A percentile compares a stretch with the other conserved stretches of the same genome.
These are phyloP conservation scores for Metarhizium album DNA, from an alignment of 2,329 filamentous ascomycete genomes.

Conservation along the genomic window DNA sequence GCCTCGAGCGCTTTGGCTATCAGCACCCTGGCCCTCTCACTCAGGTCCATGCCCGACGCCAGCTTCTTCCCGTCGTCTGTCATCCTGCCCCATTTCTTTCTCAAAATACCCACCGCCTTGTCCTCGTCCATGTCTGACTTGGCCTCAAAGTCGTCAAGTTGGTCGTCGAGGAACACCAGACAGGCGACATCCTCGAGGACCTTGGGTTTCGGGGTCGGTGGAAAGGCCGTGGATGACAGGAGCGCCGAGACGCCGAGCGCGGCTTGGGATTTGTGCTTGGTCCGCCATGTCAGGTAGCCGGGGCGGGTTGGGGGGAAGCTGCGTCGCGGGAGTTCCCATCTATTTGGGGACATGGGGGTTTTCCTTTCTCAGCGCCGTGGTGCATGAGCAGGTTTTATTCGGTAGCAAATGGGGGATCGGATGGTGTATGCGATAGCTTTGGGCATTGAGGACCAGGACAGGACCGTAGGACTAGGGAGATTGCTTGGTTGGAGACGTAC, in stretches of 20 bases:
- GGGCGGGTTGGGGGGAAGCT: conserved; percentile 63
- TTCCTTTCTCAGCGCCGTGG: too few species aligned
- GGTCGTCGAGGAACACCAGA: conserved; percentile 77
- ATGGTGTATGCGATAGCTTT: too few species aligned
- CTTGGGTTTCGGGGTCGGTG: conserved; percentile 51
- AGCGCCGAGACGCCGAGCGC: conserved; percentile 45
- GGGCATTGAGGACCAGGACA: too few species aligned
- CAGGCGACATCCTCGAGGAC: conserved; percentile 78
- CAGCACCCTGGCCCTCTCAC: conserved; percentile 48
- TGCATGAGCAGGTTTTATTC: too few species aligned
- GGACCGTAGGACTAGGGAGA: not conserved
- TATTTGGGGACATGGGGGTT: conserved; percentile 15
- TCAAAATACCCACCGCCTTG: conserved; percentile 61
- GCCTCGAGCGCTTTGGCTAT: conserved; percentile 48
- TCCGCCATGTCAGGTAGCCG: conserved; percentile 74
- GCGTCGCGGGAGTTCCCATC: conserved; percentile 69
- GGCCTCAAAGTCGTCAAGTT: conserved; percentile 70
- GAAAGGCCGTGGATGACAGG: conserved; percentile 50
- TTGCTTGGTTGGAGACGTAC: conserved; percentile 14
- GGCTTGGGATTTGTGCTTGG: conserved; percentile 59
- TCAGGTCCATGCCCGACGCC: conserved; percentile 56
- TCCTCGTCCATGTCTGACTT: conserved; percentile 57
- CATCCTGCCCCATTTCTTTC: conserved; percentile 73
- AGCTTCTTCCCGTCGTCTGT: conserved; percentile 48
- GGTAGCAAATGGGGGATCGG: too few species aligned